Conservation (phyloP, 441 rosid species). For the Cnidoscolus chayamansa region DNA sequence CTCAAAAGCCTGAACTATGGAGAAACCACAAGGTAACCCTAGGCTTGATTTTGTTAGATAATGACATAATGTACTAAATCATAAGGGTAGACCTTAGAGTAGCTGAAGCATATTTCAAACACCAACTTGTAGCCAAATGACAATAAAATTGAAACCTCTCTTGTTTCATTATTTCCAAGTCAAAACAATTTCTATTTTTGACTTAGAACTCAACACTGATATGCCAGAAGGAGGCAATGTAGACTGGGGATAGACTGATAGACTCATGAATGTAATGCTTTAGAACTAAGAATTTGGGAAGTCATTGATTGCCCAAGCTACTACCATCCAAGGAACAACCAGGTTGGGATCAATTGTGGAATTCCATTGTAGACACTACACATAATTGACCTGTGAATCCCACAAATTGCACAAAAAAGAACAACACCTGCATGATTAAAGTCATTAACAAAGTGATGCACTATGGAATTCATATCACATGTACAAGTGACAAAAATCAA, state of each 20-base stretch:
- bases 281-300: constrained; percentile 42
- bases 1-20: background rate
- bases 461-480: background rate
- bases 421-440: too few relatives aligned
- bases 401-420: constrained; percentile 30
- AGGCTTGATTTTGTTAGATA: background rate
- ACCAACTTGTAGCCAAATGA: background rate
- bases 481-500: background rate
- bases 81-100: background rate
- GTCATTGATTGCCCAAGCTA: constrained; percentile 34
- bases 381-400: constrained; percentile 69
- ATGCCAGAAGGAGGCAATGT: constrained; percentile 72
- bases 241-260: constrained; percentile 61
- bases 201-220: constrained; percentile 41
- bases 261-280: constrained; percentile 84
- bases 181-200: too few relatives aligned
- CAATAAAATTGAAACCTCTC: too few relatives aligned
- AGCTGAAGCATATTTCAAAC: background rate
- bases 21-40: background rate
- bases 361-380: constrained; percentile 46
- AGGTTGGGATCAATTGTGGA: constrained; percentile 38
- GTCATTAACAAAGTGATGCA: background rate
- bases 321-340: constrained; percentile 37
- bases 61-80: background rate
- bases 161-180: too few relatives aligned